phyloP scores from a whole-genome alignment of 805 yeast species.

The Cyberlindnera maritima region DNA sequence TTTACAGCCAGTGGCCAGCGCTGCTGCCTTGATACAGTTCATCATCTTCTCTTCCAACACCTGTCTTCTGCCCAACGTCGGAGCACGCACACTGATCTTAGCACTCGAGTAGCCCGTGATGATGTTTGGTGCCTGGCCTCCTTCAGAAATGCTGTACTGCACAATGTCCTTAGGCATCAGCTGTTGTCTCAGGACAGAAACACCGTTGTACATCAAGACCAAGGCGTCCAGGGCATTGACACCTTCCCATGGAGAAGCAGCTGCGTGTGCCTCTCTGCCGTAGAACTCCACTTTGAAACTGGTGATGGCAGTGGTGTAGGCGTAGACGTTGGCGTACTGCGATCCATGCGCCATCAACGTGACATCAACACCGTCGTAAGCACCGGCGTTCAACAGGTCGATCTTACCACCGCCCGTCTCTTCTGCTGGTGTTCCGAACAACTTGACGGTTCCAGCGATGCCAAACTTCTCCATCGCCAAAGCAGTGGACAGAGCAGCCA shows the following conservation, averaged over 20 bases:
- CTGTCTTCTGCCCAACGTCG: constrained; percentile 7
- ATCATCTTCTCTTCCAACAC: constrained; percentile 6
- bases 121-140: constrained; percentile 12
- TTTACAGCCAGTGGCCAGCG: constrained; percentile 13
- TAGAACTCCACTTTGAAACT: constrained; percentile 8
- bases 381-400: constrained; percentile 9
- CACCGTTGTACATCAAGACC: constrained; percentile 7
- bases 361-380: constrained; percentile 9
- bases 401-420: constrained; percentile 15
- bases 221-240: constrained; percentile 14
- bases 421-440: constrained; percentile 14
- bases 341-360: constrained; percentile 9
- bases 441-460: constrained; percentile 9
- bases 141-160: constrained; percentile 7
- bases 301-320: constrained; percentile 4
- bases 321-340: background rate
- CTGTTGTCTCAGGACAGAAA: constrained; percentile 12
- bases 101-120: constrained; percentile 11
- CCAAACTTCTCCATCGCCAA: constrained; percentile 8
- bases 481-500: constrained; percentile 5
- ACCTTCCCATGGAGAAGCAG: constrained; percentile 16
- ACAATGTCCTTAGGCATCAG: constrained; percentile 6
- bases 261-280: constrained; percentile 16
- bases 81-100: constrained; percentile 10
- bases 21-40: constrained; percentile 15